Base-by-base conservation (phyloP, 1,284 basidiomycete genomes). In the Microbotryum intermedium region DNA sequence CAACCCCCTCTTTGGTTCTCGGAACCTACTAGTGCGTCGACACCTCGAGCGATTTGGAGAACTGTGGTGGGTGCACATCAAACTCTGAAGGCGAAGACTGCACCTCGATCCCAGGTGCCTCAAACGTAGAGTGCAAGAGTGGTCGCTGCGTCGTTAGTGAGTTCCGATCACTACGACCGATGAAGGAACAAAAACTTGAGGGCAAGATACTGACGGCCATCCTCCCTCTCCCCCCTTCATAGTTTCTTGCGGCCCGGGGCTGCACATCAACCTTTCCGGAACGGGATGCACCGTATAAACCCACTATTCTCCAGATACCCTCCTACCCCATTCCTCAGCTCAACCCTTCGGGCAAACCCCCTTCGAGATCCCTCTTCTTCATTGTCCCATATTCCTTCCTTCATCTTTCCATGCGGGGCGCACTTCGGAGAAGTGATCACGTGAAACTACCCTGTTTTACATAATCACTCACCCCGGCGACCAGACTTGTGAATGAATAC, bases 21-120 rank as follows among this genome's bases (percentile, higher is more conserved):
- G n/a, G n/a, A n/a, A n/a, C n/a, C n/a, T n/a, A 10, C 9, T 53
- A 77, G 69, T 77, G 76, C 67, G 67, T 77, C 68, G 73, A 77
- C 71, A 62, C 69, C 52, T 56, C 65, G 46, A 70, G 68, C 50
- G 75, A 77, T 66, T 71, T 77, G 55, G 75, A 76, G 60, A 71
- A 48, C 50, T 90, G 87, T 74, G 87, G 87, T 71, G 88, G 87
- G 47, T 89, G 87, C 72, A 73, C 80, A 7, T 78, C 81, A 18
- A 74, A 79, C 42, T 82, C 82, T 30, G 71, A 78, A 53, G 87
- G 87, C 46, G 76, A 82, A 70, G 85, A 90, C 74, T 90, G 87
- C 76, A 84, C 83, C 26, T 72, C 78, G 30, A 86, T 90, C 67
- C 66, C 76, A 46, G 80, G 83, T 67, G 83, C 79, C 44, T 81